Percentiles rank a stretch among this genome's conserved stretches.
Evolutionary conservation across 129 eudicot species (phyloP).

Genomic region (Arctium minus): DNA sequence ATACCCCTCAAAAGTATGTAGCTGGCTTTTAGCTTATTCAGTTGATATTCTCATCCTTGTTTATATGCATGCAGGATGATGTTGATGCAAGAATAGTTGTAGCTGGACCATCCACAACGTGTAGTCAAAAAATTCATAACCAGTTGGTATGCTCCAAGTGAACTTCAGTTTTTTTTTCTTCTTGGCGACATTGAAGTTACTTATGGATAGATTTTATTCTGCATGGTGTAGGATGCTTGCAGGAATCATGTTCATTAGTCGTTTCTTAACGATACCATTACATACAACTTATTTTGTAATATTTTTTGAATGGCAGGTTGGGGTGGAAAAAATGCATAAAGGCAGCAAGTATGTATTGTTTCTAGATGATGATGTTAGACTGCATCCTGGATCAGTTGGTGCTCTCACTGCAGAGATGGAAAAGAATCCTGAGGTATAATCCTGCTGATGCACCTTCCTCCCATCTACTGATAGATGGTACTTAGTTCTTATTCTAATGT

Average conservation of each 20-base stretch:
- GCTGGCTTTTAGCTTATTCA: conserved; percentile 5
- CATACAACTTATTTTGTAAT: neutral
- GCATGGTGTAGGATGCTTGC: conserved; percentile 5
- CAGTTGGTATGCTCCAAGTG: conserved; percentile 65
- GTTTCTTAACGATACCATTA: neutral
- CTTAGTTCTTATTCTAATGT: conserved; percentile 14
- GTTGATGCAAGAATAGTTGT: conserved; percentile 78
- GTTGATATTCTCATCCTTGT: neutral
- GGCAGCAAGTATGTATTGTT: conserved; percentile 90
- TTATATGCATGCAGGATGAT: conserved; percentile 58
- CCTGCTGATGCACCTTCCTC: conserved; percentile 18
- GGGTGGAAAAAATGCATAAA: conserved; percentile 89
- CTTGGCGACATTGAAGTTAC: neutral
- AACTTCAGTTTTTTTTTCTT: neutral
- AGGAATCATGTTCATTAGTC: neutral
- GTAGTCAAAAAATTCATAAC: conserved; percentile 98
- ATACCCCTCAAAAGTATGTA: neutral
- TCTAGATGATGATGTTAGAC: conserved; percentile 96
- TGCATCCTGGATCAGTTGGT: conserved; percentile 98
- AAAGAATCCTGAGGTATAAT: conserved; percentile 87
- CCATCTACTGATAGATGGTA: conserved; percentile 27
- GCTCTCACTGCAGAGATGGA: conserved; percentile 95
- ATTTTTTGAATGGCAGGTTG: conserved; percentile 43
- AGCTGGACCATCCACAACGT: conserved; percentile 93
- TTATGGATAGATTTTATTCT: conserved; percentile 7